Percentiles rank a stretch among this genome's conserved stretches.
These are phyloP conservation scores for Coemansia sp. DNA, from an alignment of 192 early-diverging fungal genomes.

Conservation along the genomic window DNA sequence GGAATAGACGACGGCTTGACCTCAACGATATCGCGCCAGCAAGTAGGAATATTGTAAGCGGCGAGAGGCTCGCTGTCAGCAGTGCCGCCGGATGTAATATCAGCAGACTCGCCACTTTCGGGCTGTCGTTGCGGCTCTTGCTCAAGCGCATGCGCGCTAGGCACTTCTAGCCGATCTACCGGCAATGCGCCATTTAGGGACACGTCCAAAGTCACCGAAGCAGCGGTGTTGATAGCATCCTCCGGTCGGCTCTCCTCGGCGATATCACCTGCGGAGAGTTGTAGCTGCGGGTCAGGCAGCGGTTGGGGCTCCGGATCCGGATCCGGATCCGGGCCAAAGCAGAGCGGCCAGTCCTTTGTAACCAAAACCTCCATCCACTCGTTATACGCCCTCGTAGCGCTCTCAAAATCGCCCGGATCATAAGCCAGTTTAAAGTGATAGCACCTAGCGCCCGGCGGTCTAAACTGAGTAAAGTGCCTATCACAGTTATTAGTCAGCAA, in stretches of 20 bases:
- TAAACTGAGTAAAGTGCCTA: conserved; percentile 71
- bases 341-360: conserved; percentile 79
- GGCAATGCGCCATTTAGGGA: neutral
- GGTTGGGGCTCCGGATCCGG: conserved; percentile 15
- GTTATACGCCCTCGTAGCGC: conserved; percentile 67
- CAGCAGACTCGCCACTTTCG: neutral
- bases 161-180: neutral
- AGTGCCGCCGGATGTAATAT: neutral
- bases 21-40: conserved; percentile 65
- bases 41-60: conserved; percentile 53
- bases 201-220: neutral
- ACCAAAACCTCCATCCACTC: conserved; percentile 73
- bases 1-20: conserved; percentile 64
- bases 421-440: conserved; percentile 81
- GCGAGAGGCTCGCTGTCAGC: neutral
- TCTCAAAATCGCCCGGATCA: conserved; percentile 76
- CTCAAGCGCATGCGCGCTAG: neutral
- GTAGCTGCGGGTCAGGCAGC: neutral
- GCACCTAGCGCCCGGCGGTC: conserved; percentile 65
- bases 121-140: neutral
- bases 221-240: neutral
- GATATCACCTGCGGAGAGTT: neutral
- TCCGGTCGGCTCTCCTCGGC: neutral
- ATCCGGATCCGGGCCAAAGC: conserved; percentile 64
- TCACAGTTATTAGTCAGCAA: conserved; percentile 78